Evolutionary conservation across 2,329 filamentous ascomycete genomes (phyloP).

Genomic region (Cercospora brassicicola): DNA sequence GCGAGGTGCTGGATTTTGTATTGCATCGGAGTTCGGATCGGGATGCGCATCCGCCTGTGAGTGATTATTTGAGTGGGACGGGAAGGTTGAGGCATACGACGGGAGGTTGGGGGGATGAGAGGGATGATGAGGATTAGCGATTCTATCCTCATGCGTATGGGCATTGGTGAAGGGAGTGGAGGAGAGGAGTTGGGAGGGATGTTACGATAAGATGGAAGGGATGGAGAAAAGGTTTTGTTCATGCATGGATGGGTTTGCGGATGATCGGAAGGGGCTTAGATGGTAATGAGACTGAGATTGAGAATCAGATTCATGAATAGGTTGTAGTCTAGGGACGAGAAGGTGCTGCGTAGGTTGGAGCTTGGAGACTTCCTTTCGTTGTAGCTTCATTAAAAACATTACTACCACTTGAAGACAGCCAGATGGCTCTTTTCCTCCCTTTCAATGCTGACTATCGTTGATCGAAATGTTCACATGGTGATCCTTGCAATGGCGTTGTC

Average conservation of each 20-base stretch:
- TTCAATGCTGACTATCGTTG: too few species aligned
- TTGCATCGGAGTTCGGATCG: slow-evolving; percentile 35
- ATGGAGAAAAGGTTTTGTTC: too few species aligned
- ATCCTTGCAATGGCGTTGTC: too few species aligned
- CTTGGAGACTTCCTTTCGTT: too few species aligned
- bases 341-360: neutral
- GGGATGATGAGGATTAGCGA: slow-evolving; percentile 23
- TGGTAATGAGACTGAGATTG: neutral
- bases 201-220: neutral
- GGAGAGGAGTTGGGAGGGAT: too few species aligned
- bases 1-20: slow-evolving; percentile 50
- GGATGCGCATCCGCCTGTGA: slow-evolving; percentile 42
- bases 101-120: slow-evolving; percentile 18
- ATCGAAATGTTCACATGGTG: too few species aligned
- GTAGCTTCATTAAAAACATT: too few species aligned
- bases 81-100: slow-evolving; percentile 9
- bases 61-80: slow-evolving; percentile 28
- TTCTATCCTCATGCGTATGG: neutral
- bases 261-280: too few species aligned
- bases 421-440: too few species aligned
- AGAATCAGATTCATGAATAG: neutral
- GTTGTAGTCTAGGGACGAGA: neutral
- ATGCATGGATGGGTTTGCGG: too few species aligned
- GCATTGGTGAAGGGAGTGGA: neutral
- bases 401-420: too few species aligned